Evolutionary conservation across 805 yeast species (phyloP).

Genomic region (Barnettozyma pratensis): DNA sequence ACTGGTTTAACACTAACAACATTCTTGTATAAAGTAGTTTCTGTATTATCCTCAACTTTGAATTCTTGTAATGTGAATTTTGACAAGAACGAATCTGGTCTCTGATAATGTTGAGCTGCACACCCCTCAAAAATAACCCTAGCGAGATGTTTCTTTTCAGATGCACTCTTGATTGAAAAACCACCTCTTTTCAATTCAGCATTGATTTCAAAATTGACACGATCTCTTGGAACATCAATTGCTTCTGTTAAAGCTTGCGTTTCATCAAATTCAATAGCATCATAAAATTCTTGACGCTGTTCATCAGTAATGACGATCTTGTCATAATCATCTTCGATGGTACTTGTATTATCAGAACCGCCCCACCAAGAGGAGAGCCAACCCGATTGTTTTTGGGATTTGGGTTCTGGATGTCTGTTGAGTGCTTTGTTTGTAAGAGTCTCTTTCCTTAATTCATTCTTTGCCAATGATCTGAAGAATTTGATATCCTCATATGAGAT

Average conservation of each 20-base stretch:
- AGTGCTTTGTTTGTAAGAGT: slow-evolving; percentile 12
- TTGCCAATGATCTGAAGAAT: slow-evolving; percentile 78
- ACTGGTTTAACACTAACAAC: slow-evolving; percentile 77
- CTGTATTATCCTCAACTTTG: slow-evolving; percentile 82
- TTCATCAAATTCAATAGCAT: slow-evolving; percentile 90
- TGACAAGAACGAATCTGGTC: slow-evolving; percentile 72
- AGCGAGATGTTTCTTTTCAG: slow-evolving; percentile 46
- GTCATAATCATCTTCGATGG: slow-evolving; percentile 28
- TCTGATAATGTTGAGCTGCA: slow-evolving; percentile 61
- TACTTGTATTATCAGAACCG: slow-evolving; percentile 4
- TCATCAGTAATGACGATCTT: slow-evolving; percentile 68
- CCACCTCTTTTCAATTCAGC: slow-evolving; percentile 76
- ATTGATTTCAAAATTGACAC: slow-evolving; percentile 60
- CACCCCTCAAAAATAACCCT: slow-evolving; percentile 82
- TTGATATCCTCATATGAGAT: slow-evolving; percentile 74
- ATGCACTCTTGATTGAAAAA: slow-evolving; percentile 44
- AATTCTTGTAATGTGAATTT: slow-evolving; percentile 76
- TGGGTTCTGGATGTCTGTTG: slow-evolving; percentile 5
- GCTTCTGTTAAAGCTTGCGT: slow-evolving; percentile 43
- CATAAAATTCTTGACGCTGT: slow-evolving; percentile 83
- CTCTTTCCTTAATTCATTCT: slow-evolving; percentile 59
- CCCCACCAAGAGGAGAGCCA: slow-evolving; percentile 72
- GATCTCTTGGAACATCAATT: slow-evolving; percentile 66
- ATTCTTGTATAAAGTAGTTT: slow-evolving; percentile 74
- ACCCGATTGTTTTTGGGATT: slow-evolving; percentile 32